Evolutionary conservation across 2,329 filamentous ascomycete genomes (phyloP), one percentile per base, ranked within the genome.

Genomic region (Cryphonectria radicalis): DNA sequence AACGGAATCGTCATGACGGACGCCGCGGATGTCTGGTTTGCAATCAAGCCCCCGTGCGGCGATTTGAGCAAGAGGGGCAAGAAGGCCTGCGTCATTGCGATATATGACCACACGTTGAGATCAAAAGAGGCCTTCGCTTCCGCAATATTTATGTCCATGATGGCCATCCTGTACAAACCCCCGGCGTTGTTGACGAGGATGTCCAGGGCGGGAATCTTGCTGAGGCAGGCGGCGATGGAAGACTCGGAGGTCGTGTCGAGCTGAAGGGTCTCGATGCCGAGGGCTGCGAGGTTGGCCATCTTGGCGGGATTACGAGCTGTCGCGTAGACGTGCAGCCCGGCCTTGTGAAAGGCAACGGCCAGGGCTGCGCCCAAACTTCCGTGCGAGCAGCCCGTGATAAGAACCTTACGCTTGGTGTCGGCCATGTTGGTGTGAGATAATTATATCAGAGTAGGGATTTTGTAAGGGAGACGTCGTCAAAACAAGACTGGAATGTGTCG

Each of bases 351-450:
- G 57, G 81, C 80, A 25, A 75, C 70, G 2, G 81, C 82, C 1
- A 85, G 77, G 42, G 80, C 79, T 55, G 81, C 77, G 19, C 82
- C 82, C 37, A 83, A 79, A 42, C 83, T 80, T 8, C 81, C 82
- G 28, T 79, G 75, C 70, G 78, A 81, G 67, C 78, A 81, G 35
- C 82, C 81, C 8, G 81, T 83, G 50, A 83, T 79, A 13, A 82
- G 75, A 28, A 80, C 74, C 62, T 76, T 60, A n/a, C 55, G 50
- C 63, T 66, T 66, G 8, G 63, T 14, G 22, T 46, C 62, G 28
- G 53, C 37, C 63, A 66, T 62, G 55, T 11, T 59, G 1, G 22
- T 60, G 43, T n/a, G 32, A 22, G 25, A 7, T 17, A 19, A 3
- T 19, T 50, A n/a, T 10, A 50, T 50, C 2, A n/a, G n/a, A 50